Evolutionary conservation across 208 protist genomes (phyloP).

Genomic region (Leishmania amazonensis): DNA sequence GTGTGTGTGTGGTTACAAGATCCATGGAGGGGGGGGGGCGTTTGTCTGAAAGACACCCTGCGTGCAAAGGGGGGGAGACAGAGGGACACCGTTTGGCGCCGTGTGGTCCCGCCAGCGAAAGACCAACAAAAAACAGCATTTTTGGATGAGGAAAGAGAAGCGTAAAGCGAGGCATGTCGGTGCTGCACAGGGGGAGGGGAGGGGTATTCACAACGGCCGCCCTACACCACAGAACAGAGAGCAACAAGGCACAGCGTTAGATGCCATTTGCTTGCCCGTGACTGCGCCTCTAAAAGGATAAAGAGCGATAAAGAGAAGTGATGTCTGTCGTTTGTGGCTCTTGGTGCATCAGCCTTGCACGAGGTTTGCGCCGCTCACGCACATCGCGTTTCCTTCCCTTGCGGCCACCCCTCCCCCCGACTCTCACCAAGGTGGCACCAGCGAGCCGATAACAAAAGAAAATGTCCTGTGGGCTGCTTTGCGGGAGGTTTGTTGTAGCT

Average conservation of each 20-base stretch:
- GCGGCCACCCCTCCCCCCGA: background rate
- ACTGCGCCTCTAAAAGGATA: background rate
- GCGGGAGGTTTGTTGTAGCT: background rate
- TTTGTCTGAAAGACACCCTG: background rate
- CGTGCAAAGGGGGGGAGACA: background rate
- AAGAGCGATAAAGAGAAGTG: background rate
- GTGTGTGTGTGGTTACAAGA: background rate
- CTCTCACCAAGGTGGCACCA: background rate
- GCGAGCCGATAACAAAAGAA: background rate
- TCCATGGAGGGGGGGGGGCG: background rate
- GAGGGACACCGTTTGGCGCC: background rate
- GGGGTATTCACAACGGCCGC: background rate
- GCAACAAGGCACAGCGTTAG: background rate
- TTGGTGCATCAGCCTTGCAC: background rate
- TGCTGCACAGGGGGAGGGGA: background rate
- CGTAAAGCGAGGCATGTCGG: slow-evolving; percentile 9
- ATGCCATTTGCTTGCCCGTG: background rate
- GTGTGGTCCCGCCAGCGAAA: background rate
- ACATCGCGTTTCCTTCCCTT: background rate
- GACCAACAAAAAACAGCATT: background rate
- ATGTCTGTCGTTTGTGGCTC: background rate
- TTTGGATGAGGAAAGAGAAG: slow-evolving; percentile 7
- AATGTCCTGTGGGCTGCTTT: background rate
- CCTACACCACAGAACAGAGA: background rate
- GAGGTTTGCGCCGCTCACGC: background rate